These are phyloP conservation scores for Penicillium subrubescens DNA, from an alignment of 495 filamentous ascomycete genomes.

Conservation along the genomic window DNA sequence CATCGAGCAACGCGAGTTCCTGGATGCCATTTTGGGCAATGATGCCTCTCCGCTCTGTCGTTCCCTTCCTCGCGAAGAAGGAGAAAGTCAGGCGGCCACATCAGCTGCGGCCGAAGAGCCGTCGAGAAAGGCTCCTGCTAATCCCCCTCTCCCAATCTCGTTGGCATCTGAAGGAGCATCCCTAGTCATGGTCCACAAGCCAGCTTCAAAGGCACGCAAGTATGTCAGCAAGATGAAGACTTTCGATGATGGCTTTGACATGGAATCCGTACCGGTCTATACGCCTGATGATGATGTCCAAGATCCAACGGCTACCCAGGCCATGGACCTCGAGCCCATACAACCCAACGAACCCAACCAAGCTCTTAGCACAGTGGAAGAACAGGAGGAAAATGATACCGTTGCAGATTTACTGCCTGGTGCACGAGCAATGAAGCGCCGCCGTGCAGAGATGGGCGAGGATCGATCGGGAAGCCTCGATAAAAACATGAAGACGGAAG, in stretches of 20 bases:
- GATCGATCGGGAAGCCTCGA: conserved; percentile 12
- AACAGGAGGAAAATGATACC: conserved; percentile 54
- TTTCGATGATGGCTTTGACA: conserved; percentile 65
- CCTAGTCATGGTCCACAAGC: conserved; percentile 16
- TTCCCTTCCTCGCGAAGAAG: conserved; percentile 52
- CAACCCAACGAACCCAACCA: conserved; percentile 14
- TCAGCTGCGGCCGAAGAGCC: conserved; percentile 1
- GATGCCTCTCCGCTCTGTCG: conserved; percentile 71
- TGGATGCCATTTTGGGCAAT: conserved; percentile 82
- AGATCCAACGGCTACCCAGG: conserved; percentile 15
- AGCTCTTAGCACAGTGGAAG: conserved; percentile 27
- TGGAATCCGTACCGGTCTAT: conserved; percentile 45
- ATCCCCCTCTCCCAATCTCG: background rate
- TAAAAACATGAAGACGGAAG: conserved; percentile 22
- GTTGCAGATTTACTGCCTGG: conserved; percentile 70
- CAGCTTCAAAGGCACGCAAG: conserved; percentile 37
- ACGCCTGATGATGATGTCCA: conserved; percentile 22
- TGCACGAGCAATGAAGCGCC: conserved; percentile 71
- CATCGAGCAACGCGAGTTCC: conserved; percentile 88
- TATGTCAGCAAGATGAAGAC: conserved; percentile 70
- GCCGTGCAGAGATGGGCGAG: conserved; percentile 40
- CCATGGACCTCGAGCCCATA: conserved; percentile 32
- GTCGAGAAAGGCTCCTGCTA: background rate
- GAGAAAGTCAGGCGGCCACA: conserved; percentile 18
- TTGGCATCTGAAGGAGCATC: conserved; percentile 14